phyloP scores from a whole-genome alignment of 768 basidiomycete genomes.

The Favolaschia claudopus region DNA sequence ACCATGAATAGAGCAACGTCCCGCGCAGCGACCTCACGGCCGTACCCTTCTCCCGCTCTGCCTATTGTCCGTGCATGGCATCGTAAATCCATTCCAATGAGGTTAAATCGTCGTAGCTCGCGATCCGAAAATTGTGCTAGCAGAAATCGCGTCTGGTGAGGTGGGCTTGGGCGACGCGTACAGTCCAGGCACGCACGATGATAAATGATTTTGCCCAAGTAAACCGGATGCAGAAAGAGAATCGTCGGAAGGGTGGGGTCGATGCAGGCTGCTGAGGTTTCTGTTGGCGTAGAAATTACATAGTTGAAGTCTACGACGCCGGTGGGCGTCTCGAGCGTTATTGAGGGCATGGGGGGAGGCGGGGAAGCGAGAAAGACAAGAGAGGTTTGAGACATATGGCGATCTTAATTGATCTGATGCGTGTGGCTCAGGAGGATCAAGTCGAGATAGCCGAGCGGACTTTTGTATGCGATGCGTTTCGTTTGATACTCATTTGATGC shows the following conservation, averaged over 20 bases:
- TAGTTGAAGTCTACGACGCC: conserved; percentile 18
- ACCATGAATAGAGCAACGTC: conserved; percentile 29
- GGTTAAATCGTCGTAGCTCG: conserved; percentile 26
- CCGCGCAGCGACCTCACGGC: conserved; percentile 23
- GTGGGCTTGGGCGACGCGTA: too few relatives aligned
- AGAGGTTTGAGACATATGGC: too few relatives aligned
- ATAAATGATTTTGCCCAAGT: conserved; percentile 23
- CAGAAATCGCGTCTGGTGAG: not conserved
- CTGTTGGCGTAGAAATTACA: conserved; percentile 22
- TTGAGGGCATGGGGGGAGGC: conserved; percentile 2
- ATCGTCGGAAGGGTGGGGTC: conserved; percentile 23
- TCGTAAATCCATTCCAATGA: conserved; percentile 24
- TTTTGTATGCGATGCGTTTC: too few relatives aligned
- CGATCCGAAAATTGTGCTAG: conserved; percentile 25
- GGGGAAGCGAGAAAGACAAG: not conserved
- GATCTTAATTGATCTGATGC: too few relatives aligned
- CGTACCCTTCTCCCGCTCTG: conserved; percentile 10
- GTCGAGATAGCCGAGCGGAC: too few relatives aligned
- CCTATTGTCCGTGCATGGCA: conserved; percentile 24
- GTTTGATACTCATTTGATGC: too few relatives aligned
- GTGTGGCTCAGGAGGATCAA: too few relatives aligned
- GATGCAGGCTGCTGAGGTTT: conserved; percentile 5
- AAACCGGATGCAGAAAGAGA: conserved; percentile 28
- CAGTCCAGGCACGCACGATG: conserved; percentile 3
- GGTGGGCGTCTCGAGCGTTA: conserved; percentile 15